Percentiles rank a stretch among this genome's conserved stretches.
These are phyloP conservation scores for Nannochloropsis salina DNA, from an alignment of 108 stramenopile species.

Conservation along the genomic window DNA sequence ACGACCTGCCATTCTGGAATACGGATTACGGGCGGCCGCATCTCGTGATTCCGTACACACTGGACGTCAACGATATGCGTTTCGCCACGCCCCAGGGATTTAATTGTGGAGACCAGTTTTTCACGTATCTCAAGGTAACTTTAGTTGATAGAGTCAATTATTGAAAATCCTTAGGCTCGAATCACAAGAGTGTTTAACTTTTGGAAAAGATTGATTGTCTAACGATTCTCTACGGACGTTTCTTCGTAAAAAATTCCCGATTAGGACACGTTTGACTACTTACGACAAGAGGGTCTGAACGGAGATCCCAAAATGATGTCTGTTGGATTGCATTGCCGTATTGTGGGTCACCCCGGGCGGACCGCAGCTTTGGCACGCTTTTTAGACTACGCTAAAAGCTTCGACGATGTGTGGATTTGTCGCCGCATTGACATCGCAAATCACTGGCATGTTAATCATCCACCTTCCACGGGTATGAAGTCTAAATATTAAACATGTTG, in stretches of 20 bases:
- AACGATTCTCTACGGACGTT: not conserved
- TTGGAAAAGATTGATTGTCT: too few relatives aligned
- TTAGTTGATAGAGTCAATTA: slow-evolving; percentile 44
- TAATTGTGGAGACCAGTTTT: slow-evolving; percentile 69
- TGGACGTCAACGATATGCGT: slow-evolving; percentile 87
- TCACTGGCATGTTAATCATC: slow-evolving; percentile 65
- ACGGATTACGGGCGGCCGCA: slow-evolving; percentile 69
- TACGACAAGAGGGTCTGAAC: slow-evolving; percentile 70
- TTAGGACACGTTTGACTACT: slow-evolving; percentile 45
- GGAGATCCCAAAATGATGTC: slow-evolving; percentile 87
- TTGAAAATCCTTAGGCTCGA: not conserved
- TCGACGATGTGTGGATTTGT: slow-evolving; percentile 81
- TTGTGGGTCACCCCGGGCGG: slow-evolving; percentile 77
- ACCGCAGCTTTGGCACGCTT: slow-evolving; percentile 76
- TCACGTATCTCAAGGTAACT: slow-evolving; percentile 65
- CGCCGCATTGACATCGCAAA: slow-evolving; percentile 81
- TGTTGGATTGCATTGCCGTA: slow-evolving; percentile 80
- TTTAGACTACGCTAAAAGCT: slow-evolving; percentile 71
- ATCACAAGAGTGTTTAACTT: too few relatives aligned
- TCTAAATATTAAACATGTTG: too few relatives aligned
- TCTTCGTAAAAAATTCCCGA: not conserved
- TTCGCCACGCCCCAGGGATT: slow-evolving; percentile 77
- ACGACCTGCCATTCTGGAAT: slow-evolving; percentile 88
- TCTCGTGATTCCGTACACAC: slow-evolving; percentile 82
- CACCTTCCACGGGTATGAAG: not conserved